Percentiles rank a stretch among this genome's conserved stretches.
phyloP scores from a whole-genome alignment of 805 yeast genomes.

The Babjeviella inositovora region DNA sequence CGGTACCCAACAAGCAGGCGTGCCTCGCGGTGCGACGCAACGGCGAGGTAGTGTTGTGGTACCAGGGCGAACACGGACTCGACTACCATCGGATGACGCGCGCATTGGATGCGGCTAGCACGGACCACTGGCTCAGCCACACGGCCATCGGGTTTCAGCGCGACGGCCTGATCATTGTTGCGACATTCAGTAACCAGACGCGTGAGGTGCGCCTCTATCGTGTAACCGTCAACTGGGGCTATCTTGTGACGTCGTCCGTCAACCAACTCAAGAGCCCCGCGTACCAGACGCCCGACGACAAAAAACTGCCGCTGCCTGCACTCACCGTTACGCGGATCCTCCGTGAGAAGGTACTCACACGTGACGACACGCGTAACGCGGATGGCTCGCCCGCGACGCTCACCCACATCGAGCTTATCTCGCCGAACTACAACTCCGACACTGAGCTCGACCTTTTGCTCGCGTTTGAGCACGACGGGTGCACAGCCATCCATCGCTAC shows the following conservation, averaged over 20 bases:
- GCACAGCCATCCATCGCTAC: too few relatives aligned
- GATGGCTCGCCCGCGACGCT: too few relatives aligned
- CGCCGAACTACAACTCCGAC: conserved; percentile 23
- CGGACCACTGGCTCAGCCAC: conserved; percentile 9
- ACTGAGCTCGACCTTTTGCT: conserved; percentile 29
- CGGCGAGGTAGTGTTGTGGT: conserved; percentile 44
- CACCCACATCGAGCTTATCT: conserved; percentile 20
- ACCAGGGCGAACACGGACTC: conserved; percentile 46
- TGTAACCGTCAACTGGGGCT: conserved; percentile 40
- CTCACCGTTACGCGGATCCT: conserved; percentile 4
- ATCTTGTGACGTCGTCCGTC: conserved; percentile 25
- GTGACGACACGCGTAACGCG: conserved; percentile 3
- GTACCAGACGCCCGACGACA: conserved; percentile 29
- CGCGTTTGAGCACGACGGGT: conserved; percentile 17
- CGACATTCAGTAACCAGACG: conserved; percentile 15
- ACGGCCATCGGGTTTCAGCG: conserved; percentile 36
- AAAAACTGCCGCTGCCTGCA: conserved; percentile 14
- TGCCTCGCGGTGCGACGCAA: conserved; percentile 48
- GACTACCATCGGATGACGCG: conserved; percentile 28
- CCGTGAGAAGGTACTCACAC: conserved; percentile 3
- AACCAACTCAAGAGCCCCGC: conserved; percentile 27
- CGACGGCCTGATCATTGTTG: conserved; percentile 26
- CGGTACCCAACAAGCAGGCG: conserved; percentile 52
- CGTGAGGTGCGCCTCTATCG: conserved; percentile 24
- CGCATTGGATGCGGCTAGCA: conserved; percentile 10